Percentiles rank a stretch among this genome's conserved stretches.
These are phyloP conservation scores for Ustilago shanxiensis DNA, from an alignment of 1,284 basidiomycete species.

Conservation along the genomic window DNA sequence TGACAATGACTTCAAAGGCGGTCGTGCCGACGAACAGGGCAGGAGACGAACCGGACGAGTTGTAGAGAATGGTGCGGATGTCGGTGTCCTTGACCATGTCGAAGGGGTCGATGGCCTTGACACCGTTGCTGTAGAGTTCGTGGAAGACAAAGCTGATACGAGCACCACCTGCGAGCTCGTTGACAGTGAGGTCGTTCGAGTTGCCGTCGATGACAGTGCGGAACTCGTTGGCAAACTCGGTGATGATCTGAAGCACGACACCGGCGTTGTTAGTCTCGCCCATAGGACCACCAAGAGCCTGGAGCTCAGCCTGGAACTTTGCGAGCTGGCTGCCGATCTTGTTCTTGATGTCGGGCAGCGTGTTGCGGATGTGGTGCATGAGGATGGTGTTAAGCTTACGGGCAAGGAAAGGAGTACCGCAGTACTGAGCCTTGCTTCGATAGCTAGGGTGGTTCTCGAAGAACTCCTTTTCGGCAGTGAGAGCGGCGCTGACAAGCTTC, in stretches of 20 bases:
- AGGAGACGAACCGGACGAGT: slow-evolving; percentile 95
- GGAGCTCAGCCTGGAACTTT: slow-evolving; percentile 97
- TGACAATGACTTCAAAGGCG: slow-evolving; percentile 96
- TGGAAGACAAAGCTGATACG: slow-evolving; percentile 99
- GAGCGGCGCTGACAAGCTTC: slow-evolving; percentile 86
- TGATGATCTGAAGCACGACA: slow-evolving; percentile 83
- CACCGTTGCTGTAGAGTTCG: slow-evolving; percentile 93
- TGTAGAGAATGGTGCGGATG: slow-evolving; percentile 97
- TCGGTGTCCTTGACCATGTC: slow-evolving; percentile 91
- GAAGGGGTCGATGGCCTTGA: slow-evolving; percentile 90
- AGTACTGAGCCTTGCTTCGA: slow-evolving; percentile 94
- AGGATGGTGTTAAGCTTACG: slow-evolving; percentile 95
- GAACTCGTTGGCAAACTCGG: slow-evolving; percentile 97
- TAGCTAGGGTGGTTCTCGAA: slow-evolving; percentile 93
- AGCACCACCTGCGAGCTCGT: slow-evolving; percentile 97
- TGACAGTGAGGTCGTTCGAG: slow-evolving; percentile 94
- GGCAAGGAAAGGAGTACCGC: slow-evolving; percentile 93
- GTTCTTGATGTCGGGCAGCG: slow-evolving; percentile 99
- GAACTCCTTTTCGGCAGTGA: slow-evolving; percentile 89
- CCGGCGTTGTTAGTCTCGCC: slow-evolving; percentile 86
- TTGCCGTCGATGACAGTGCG: slow-evolving; percentile 99
- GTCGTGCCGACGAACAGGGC: slow-evolving; percentile 97
- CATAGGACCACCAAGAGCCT: slow-evolving; percentile 94
- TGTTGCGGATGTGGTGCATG: slow-evolving; percentile 97
- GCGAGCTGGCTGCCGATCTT: slow-evolving; percentile 97